These are phyloP conservation scores for Penicillium odoratum DNA, from an alignment of 495 filamentous ascomycete genomes.

Conservation along the genomic window DNA sequence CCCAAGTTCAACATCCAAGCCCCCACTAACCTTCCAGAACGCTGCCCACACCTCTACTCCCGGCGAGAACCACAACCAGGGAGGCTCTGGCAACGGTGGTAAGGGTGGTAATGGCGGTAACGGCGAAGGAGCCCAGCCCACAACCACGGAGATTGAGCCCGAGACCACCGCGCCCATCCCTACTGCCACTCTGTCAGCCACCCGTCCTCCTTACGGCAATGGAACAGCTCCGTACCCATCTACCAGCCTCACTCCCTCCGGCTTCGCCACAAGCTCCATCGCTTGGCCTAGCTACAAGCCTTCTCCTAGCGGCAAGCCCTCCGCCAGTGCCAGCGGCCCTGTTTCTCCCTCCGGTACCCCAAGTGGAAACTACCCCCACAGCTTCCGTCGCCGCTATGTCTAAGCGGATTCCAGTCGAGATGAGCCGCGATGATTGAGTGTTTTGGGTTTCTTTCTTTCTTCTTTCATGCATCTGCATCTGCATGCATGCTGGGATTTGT, in stretches of 20 bases:
- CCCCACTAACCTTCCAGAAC: slow-evolving; percentile 14
- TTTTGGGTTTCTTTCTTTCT: slow-evolving; percentile 2
- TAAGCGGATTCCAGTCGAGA: slow-evolving; percentile 12
- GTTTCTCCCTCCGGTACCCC: slow-evolving; percentile 10
- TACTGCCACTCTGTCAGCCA: slow-evolving; percentile 21
- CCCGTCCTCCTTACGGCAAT: slow-evolving; percentile 34
- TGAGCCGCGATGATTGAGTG: neutral
- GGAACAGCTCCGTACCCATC: slow-evolving; percentile 30
- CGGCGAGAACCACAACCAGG: slow-evolving; percentile 8
- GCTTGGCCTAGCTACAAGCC: slow-evolving; percentile 22
- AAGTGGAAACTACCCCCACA: slow-evolving; percentile 20
- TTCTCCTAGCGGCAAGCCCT: slow-evolving; percentile 10
- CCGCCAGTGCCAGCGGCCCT: neutral
- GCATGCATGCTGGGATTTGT: slow-evolving; percentile 22
- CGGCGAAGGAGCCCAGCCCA: slow-evolving; percentile 13
- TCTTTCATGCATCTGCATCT: slow-evolving; percentile 3
- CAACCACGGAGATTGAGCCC: slow-evolving; percentile 11
- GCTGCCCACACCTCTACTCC: slow-evolving; percentile 15
- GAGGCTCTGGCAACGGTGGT: slow-evolving; percentile 1
- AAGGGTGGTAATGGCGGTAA: slow-evolving; percentile 11
- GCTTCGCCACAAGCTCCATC: slow-evolving; percentile 35
- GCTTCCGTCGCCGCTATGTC: slow-evolving; percentile 33
- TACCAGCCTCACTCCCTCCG: slow-evolving; percentile 33
- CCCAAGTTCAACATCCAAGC: neutral
- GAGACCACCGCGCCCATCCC: slow-evolving; percentile 22